These are phyloP conservation scores for Pisolithus albus DNA, from an alignment of 768 basidiomycete genomes.

Conservation along the genomic window DNA sequence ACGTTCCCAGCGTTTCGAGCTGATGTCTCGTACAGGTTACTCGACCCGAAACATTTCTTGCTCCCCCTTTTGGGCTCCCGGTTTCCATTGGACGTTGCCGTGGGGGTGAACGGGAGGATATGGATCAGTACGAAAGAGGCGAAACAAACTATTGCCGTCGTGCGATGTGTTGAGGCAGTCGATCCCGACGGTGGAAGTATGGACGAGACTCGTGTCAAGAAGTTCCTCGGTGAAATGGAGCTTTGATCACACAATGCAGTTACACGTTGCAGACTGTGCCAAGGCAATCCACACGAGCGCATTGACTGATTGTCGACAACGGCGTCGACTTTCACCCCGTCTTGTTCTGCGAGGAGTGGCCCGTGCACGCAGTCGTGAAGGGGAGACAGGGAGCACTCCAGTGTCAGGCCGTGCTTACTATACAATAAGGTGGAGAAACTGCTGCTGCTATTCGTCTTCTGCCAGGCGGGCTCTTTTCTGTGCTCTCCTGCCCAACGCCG, in stretches of 20 bases:
- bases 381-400: too few species aligned
- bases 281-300: too few species aligned
- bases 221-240: conserved; percentile 44
- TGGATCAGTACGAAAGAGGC: conserved; percentile 79
- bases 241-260: conserved; percentile 18
- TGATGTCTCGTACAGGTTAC: conserved; percentile 42
- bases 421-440: neutral
- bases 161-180: conserved; percentile 74
- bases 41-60: conserved; percentile 77
- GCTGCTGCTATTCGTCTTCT: conserved; percentile 50
- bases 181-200: conserved; percentile 69
- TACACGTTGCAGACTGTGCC: neutral
- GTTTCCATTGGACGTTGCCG: conserved; percentile 83
- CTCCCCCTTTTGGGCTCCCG: conserved; percentile 71
- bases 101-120: conserved; percentile 87
- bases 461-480: conserved; percentile 61
- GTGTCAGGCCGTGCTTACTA: neutral
- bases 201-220: conserved; percentile 46
- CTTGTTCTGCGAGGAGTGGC: too few species aligned
- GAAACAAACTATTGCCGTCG: conserved; percentile 66
- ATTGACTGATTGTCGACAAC: too few species aligned
- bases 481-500: conserved; percentile 48
- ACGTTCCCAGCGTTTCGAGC: neutral
- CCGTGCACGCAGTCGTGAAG: too few species aligned
- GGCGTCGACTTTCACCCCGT: too few species aligned